Evolutionary conservation across 2,329 filamentous ascomycete genomes (phyloP).

Genomic region (Aspergillus sp.): DNA sequence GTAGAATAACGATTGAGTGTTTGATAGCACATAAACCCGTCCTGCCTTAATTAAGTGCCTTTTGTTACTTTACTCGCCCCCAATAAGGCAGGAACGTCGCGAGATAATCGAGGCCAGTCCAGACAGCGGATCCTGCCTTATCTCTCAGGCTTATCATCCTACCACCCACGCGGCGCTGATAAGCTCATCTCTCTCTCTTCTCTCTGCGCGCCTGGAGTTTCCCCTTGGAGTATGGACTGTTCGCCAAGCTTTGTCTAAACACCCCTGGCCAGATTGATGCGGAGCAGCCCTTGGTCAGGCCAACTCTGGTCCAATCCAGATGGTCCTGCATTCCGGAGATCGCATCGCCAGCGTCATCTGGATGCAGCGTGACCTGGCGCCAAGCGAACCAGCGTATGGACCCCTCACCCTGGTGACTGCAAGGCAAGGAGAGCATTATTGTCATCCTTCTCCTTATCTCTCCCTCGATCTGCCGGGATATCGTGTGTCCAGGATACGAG

Average conservation of each 20-base stretch:
- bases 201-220: conserved; percentile 1
- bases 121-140: conserved; percentile 2
- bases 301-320: neutral
- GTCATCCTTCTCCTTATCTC: neutral
- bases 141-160: conserved; percentile 6
- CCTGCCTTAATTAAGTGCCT: neutral
- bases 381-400: conserved; percentile 12
- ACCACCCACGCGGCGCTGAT: neutral
- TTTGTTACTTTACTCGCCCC: neutral
- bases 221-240: conserved; percentile 1
- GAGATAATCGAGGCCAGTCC: no score
- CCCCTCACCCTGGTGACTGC: neutral
- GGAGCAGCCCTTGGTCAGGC: neutral
- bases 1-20: conserved; percentile 39
- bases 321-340: neutral
- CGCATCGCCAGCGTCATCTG: neutral
- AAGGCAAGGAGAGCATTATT: neutral
- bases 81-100: no score
- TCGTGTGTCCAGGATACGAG: neutral
- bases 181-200: neutral
- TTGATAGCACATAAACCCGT: conserved; percentile 38
- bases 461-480: neutral
- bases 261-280: neutral
- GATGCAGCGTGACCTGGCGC: conserved; percentile 10
- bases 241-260: conserved; percentile 4